These are phyloP conservation scores for Ogataea thermomethanolica DNA, from an alignment of 805 yeast genomes.

Conservation along the genomic window DNA sequence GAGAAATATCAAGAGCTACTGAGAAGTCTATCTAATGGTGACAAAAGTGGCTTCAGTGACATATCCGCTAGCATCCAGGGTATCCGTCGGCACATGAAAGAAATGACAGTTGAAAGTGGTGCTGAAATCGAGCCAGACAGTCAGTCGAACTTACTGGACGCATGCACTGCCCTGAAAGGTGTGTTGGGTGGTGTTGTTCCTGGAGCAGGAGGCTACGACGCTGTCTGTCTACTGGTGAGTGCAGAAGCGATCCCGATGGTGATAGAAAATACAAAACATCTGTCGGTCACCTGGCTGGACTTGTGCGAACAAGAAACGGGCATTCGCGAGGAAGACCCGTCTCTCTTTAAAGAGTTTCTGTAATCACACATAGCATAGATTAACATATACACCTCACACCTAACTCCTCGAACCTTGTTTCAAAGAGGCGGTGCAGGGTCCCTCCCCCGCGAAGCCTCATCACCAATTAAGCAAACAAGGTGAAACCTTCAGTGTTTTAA, in stretches of 20 bases:
- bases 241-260: constrained; percentile 40
- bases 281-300: constrained; percentile 62
- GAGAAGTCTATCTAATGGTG: constrained; percentile 16
- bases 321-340: constrained; percentile 43
- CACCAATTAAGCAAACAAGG: background rate
- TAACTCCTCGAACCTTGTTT: background rate
- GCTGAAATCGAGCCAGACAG: constrained; percentile 85
- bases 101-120: constrained; percentile 60
- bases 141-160: constrained; percentile 69
- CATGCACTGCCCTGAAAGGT: constrained; percentile 57
- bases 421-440: constrained; percentile 8
- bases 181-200: constrained; percentile 96
- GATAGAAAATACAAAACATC: constrained; percentile 5
- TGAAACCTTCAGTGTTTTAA: background rate
- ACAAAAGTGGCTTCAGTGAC: constrained; percentile 23
- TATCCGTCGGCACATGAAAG: constrained; percentile 57
- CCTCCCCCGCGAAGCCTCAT: constrained; percentile 11
- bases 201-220: constrained; percentile 98
- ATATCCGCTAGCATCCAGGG: constrained; percentile 40
- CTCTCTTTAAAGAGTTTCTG: constrained; percentile 30
- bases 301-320: constrained; percentile 62
- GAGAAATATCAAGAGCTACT: constrained; percentile 34
- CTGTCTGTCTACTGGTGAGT: constrained; percentile 69
- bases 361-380: constrained; percentile 1
- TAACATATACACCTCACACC: constrained; percentile 2